phyloP scores from a whole-genome alignment of 1,139 yeast genomes.

The Casaregolazyma suthepensis region DNA sequence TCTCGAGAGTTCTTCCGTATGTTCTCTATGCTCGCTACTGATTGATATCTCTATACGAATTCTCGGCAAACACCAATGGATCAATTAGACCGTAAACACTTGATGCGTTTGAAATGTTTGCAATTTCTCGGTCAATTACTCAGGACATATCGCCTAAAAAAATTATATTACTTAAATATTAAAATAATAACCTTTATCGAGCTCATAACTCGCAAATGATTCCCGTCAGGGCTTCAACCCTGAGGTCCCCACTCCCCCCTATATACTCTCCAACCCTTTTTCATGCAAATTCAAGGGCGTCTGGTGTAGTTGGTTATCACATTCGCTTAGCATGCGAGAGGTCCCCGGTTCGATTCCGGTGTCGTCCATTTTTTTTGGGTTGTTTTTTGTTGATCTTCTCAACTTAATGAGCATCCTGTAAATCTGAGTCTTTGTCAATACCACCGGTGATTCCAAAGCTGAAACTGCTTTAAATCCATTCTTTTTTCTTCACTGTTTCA shows the following conservation, averaged over 20 bases:
- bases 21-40: too few species aligned
- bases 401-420: background rate
- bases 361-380: slow-evolving; percentile 15
- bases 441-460: background rate
- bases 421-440: background rate
- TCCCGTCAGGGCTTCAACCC: background rate
- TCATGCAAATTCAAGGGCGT: slow-evolving; percentile 10
- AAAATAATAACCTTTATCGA: background rate
- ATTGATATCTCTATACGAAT: too few species aligned
- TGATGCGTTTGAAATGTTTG: too few species aligned
- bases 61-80: too few species aligned
- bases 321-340: slow-evolving; percentile 18
- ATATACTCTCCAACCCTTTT: background rate
- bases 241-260: background rate
- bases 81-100: too few species aligned
- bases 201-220: background rate
- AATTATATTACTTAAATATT: background rate
- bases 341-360: slow-evolving; percentile 18
- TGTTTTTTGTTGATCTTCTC: background rate
- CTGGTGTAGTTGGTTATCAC: slow-evolving; percentile 18
- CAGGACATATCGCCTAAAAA: background rate
- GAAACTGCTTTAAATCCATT: background rate
- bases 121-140: background rate
- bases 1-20: too few species aligned
- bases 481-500: background rate